Base-by-base conservation (phyloP, 805 yeast genomes). In the Candida taoyuanica region DNA sequence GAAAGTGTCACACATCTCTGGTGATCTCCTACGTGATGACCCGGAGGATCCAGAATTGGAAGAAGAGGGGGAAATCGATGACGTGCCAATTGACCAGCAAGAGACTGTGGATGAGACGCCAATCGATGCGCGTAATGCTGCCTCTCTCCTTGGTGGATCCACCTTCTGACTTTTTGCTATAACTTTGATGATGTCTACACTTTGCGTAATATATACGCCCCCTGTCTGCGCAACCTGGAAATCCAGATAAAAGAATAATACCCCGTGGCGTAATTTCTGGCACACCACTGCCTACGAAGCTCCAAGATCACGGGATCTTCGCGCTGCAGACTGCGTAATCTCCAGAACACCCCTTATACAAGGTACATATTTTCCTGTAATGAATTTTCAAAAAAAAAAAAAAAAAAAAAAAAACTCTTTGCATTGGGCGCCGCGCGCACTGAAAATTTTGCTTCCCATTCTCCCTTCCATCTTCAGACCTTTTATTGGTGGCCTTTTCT, bases 71-170 rank as follows among this genome's bases (percentile, higher is more conserved):
- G 17, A n/a, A 21, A 11, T 8, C 9, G 24, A 21, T 21, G 46
- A 40, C 12, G 52, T 46, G 1, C 52, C 39, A 13, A 42, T 41
- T 5, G 56, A 50, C 5, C 54, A 43, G 4, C 53, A 41, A 5
- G 62, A 48, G 7, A 50, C 33, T 7, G 51, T 47, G 2, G 56
- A 60, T 14, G 63, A 62, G 27, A 63, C 65, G 4, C 66, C 63
- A 5, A 73, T 87, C 5, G 91, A 86, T 60, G 94, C 96, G 0
- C 77, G 76, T 43, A 80, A 78, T 51, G 98, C 96, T 1, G 97
- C 96, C 1, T 68, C 76, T 25, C 51, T 91, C 29, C 67, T 89
- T 19, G 95, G 96, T 1, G 79, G 78, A 4, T 78, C 91, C 3
- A 77, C 85, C 4, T 85, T 85, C 50, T 78, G 58, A 50, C 18